Conservation (phyloP, 345 rosid species). For the Hibiscus tridactylites region DNA sequence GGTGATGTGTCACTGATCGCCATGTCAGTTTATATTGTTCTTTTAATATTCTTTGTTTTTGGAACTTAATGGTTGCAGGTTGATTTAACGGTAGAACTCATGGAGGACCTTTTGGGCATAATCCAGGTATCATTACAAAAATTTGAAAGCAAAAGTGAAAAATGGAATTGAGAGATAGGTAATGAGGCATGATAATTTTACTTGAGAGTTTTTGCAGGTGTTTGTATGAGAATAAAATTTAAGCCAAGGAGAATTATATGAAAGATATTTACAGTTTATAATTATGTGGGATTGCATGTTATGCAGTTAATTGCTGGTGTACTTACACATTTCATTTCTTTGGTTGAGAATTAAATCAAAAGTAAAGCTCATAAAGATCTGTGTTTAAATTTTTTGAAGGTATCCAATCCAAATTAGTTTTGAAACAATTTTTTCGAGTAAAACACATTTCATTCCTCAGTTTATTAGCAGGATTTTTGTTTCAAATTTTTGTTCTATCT, state of each 20-base stretch:
- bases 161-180: neutral
- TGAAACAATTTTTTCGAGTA: neutral
- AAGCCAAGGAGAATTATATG: neutral
- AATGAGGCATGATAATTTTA: neutral
- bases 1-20: slow-evolving; percentile 9
- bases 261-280: neutral
- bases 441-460: neutral
- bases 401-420: neutral
- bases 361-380: neutral
- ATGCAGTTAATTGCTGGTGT: neutral
- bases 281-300: neutral
- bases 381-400: neutral
- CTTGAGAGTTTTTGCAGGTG: neutral
- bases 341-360: neutral
- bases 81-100: slow-evolving; percentile 65
- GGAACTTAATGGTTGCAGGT: slow-evolving; percentile 35
- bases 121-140: slow-evolving; percentile 43
- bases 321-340: neutral
- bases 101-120: slow-evolving; percentile 68
- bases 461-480: neutral
- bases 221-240: neutral
- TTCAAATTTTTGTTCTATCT: neutral
- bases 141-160: neutral
- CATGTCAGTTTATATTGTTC: neutral
- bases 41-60: neutral